Evolutionary conservation across 2,329 filamentous ascomycete species (phyloP).

Genomic region (Fusarium brevicatenulatum): DNA sequence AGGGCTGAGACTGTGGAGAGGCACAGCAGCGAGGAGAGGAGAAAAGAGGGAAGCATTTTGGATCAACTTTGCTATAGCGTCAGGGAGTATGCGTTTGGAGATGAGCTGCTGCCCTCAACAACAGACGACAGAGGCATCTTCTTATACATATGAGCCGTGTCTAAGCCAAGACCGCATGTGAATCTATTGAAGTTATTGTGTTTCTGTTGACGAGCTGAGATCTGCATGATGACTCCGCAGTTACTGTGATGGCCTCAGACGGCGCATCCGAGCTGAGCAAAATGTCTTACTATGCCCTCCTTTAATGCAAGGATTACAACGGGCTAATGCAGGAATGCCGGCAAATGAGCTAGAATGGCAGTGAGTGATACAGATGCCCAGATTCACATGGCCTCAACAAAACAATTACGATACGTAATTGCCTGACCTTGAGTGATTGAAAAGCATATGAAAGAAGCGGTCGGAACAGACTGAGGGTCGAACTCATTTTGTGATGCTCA

Average conservation of each 20-base stretch:
- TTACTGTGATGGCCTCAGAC: constrained; percentile 5
- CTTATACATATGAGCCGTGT: constrained; percentile 10
- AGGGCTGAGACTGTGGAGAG: constrained; percentile 28
- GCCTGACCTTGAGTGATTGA: too few species aligned
- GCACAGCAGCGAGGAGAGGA: constrained; percentile 29
- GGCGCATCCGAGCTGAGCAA: constrained; percentile 1
- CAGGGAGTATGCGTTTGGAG: too few species aligned
- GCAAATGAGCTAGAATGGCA: not conserved
- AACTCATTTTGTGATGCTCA: too few species aligned
- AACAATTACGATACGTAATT: not conserved
- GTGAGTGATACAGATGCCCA: not conserved
- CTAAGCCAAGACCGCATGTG: not conserved
- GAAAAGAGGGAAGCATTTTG: constrained; percentile 30
- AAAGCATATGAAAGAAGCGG: not conserved
- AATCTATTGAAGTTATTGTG: not conserved
- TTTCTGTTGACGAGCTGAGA: not conserved
- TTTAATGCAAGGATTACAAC: constrained; percentile 1
- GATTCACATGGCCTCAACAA: not conserved
- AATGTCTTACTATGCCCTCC: constrained; percentile 9
- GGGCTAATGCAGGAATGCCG: constrained; percentile 4
- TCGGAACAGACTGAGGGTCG: not conserved
- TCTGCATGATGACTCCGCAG: constrained; percentile 10
- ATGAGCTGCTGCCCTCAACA: not conserved
- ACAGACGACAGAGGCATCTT: not conserved
- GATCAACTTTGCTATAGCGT: not conserved